A percentile compares a stretch with the other conserved stretches of the same genome.
Evolutionary conservation across 306 rosid species (phyloP).

Genomic region (Dicorynia guianensis): DNA sequence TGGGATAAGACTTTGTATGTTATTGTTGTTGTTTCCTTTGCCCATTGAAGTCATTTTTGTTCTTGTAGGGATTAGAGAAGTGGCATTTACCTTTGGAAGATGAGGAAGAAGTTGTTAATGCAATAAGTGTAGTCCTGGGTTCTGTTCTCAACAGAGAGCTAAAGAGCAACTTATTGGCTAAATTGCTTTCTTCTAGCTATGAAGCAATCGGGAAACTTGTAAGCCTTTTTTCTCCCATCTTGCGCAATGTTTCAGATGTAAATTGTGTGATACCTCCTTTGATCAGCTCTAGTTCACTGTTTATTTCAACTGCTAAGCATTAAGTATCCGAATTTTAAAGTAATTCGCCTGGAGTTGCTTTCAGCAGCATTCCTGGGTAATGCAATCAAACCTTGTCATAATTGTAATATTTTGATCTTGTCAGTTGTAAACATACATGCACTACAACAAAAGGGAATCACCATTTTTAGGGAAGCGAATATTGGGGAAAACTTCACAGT

Average conservation of each 20-base stretch:
- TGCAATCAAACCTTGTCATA: slow-evolving; percentile 23
- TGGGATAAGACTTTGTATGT: no score
- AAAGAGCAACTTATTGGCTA: slow-evolving; percentile 83
- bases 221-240: slow-evolving; percentile 43
- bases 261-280: slow-evolving; percentile 29
- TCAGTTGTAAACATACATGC: no score
- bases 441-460: no score
- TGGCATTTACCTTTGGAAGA: slow-evolving; percentile 88
- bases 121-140: slow-evolving; percentile 81
- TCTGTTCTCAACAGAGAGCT: slow-evolving; percentile 81
- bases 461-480: no score
- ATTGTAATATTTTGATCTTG: neutral
- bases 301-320: slow-evolving; percentile 38
- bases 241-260: slow-evolving; percentile 26
- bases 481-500: neutral
- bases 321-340: slow-evolving; percentile 31
- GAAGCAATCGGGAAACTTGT: slow-evolving; percentile 93
- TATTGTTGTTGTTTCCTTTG: slow-evolving; percentile 26
- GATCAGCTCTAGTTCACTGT: slow-evolving; percentile 7
- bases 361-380: slow-evolving; percentile 27
- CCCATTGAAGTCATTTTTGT: slow-evolving; percentile 32
- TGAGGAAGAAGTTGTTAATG: slow-evolving; percentile 93
- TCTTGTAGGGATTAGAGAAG: slow-evolving; percentile 76
- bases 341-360: slow-evolving; percentile 28
- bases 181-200: slow-evolving; percentile 86